Evolutionary conservation across 2,329 filamentous ascomycete genomes (phyloP), one percentile per base, ranked within the genome.

Genomic region (Stemphylium vesicarium): DNA sequence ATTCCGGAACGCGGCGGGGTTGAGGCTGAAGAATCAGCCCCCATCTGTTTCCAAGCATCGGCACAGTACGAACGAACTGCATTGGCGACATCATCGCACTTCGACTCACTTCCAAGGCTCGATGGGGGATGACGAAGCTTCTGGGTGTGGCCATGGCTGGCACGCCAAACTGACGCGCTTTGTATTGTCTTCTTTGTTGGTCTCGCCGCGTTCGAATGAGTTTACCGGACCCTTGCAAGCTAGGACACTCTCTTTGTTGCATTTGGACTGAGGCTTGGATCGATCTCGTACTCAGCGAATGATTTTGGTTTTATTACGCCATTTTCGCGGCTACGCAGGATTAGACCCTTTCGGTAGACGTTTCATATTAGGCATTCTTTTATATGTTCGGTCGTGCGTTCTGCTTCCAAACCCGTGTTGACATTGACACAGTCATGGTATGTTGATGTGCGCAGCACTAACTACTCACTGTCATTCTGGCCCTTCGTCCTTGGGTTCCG

Each of bases 201-300:
- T 20, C 32, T 36, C 29, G 37, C 37, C 24, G 26, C 26, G n/a
- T 39, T 31, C 42, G 33, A 16, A 18, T 36, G 52, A 46, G 47
- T 31, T 39, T 29, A 45, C 37, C 3, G 10, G 37, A 16, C 29
- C 48, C 40, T 26, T 38, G 13, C 38, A 35, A 18, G 7, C 20
- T 20, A 33, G 10, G 32, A 20, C 41, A 12, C 35, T 31, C 38
- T 52, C 53, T 56, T 56, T 56, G 53, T 56, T 40, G 24, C 15
- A 45, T n/a, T 15, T 31, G 22, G 4, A 26, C 38, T 16, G 48
- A 52, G 50, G 53, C 48, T 46, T 45, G 16, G 22, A 40, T 46
- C 24, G 29, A 40, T 26, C 18, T 15, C 4, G 11, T 41, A 31
- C 13, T n/a, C 39, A 44, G 47, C 59, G 37, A 63, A 60, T 60